phyloP scores from a whole-genome alignment of 257 asterid species.

The Nicotiana tabacum region DNA sequence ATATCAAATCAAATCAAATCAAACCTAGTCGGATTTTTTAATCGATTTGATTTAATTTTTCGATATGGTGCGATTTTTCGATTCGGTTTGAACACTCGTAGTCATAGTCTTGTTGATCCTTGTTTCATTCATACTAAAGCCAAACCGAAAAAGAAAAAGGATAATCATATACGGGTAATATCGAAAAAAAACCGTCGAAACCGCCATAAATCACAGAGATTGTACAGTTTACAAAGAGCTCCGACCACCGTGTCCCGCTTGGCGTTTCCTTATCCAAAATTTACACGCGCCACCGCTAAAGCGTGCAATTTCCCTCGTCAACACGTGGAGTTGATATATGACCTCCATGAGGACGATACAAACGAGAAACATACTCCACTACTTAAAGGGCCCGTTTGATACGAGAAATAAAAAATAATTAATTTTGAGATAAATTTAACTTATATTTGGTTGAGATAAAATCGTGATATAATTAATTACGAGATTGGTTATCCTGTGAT shows the following conservation, averaged over 20 bases:
- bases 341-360: not conserved
- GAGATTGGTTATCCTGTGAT: accelerated
- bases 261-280: not conserved
- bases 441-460: no score
- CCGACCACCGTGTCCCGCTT: not conserved
- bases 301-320: not conserved
- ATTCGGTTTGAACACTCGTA: no score
- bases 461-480: no score
- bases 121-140: not conserved
- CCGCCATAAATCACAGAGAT: not conserved
- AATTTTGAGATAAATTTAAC: no score
- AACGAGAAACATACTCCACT: not conserved
- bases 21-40: no score
- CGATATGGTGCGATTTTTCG: no score
- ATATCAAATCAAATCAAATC: no score
- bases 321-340: not conserved
- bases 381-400: no score
- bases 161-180: no score
- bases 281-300: not conserved
- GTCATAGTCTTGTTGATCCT: not conserved
- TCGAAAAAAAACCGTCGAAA: not conserved
- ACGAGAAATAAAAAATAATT: no score
- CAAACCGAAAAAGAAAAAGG: not conserved
- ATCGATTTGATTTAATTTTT: no score
- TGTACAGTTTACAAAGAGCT: not conserved